These are phyloP conservation scores for Gossypium lobatum DNA, from an alignment of 441 rosid genomes.

Conservation along the genomic window DNA sequence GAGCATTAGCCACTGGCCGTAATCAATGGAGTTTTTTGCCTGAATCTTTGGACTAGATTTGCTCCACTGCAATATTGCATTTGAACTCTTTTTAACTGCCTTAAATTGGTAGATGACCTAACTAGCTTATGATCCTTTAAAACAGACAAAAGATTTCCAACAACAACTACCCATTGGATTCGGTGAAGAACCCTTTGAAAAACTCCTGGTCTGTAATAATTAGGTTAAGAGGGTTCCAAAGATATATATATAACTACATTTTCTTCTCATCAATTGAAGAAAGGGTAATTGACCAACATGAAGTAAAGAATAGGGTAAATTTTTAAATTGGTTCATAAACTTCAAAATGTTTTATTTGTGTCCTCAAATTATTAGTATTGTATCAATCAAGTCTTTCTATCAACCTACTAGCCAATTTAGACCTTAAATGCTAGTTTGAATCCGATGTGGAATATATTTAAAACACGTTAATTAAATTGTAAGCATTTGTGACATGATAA, in stretches of 20 bases:
- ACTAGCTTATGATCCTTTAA: slow-evolving; percentile 4
- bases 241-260: background rate
- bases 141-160: slow-evolving; percentile 8
- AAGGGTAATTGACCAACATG: background rate
- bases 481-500: too few species aligned
- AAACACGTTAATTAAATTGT: too few species aligned
- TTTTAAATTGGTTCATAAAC: too few species aligned
- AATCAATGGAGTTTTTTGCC: slow-evolving; percentile 20
- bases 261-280: background rate
- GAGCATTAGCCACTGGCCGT: slow-evolving; percentile 2
- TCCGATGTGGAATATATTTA: too few species aligned
- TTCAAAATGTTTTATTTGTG: too few species aligned
- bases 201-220: background rate
- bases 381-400: too few species aligned
- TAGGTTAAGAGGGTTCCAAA: slow-evolving; percentile 3
- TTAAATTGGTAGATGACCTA: slow-evolving; percentile 6
- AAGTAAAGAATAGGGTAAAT: too few species aligned
- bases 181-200: slow-evolving; percentile 8
- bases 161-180: slow-evolving; percentile 17
- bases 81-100: slow-evolving; percentile 2
- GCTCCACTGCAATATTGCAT: background rate
- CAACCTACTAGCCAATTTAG: too few species aligned
- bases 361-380: too few species aligned
- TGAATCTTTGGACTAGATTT: background rate
- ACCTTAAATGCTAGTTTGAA: too few species aligned